Evolutionary conservation across 257 asterid genomes (phyloP), one percentile per base, ranked within the genome.

Genomic region (Sherardia arvensis): DNA sequence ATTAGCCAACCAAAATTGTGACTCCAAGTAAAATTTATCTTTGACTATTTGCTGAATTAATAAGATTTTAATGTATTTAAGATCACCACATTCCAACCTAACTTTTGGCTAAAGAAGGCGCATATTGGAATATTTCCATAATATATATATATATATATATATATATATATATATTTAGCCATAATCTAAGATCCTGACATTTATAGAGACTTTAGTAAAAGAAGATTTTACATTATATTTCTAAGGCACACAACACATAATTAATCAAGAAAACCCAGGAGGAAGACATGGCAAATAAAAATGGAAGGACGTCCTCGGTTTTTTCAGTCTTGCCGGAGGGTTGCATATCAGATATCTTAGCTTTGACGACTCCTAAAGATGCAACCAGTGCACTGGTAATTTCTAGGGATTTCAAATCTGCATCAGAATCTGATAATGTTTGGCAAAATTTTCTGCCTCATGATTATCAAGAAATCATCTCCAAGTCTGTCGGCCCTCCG

Each of bases 371-470:
- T 18, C 62, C 62, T 0, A 18, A 18, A 30, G 62, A 58, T 58
- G 62, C 45, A 58, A 2, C 22, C 62, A 17, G 43, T 14, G 62
- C 40, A 58, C 29, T 43, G 21, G 21, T 11, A 0, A 18, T 58
- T 58, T 58, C 62, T 0, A 1, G 43, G 62, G 68, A 51, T 0
- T 67, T 76, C 72, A 70, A 67, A 53, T 54, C 61, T 0, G 81
- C 79, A 22, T 74, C 79, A 17, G 75, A 65, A 36, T 69, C 77
- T 2, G 77, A 79, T 28, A 23, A 28, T 4, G 69, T 70, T 2
- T 79, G 81, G 76, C 71, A 62, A 29, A 25, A 43, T 4, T 69
- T 58, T 58, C 43, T 58, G 23, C 65, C 65, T 71, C 33, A n/a
- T 51, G 54, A 71, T 68, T 6, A 21, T 53, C 3, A 69, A 60